Conservation (phyloP, 441 rosid genomes). For the Adansonia rubrostipa region DNA sequence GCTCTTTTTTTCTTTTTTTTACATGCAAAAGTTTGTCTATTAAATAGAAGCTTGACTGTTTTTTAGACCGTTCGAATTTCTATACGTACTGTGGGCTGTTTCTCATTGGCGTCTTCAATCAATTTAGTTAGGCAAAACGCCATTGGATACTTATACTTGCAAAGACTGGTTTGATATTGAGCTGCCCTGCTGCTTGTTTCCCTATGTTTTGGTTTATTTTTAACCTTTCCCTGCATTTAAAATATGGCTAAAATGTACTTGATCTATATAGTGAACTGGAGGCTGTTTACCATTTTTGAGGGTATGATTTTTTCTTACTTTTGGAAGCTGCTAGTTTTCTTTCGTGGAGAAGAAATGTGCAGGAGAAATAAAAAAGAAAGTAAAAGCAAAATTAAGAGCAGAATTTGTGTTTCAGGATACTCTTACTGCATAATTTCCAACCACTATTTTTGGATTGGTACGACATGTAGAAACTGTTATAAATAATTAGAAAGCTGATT, state of each 20-base stretch:
- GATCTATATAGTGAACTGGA: neutral
- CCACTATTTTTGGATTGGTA: neutral
- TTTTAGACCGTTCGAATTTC: neutral
- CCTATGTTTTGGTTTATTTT: neutral
- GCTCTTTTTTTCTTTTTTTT: neutral
- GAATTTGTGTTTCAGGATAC: neutral
- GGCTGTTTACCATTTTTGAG: neutral
- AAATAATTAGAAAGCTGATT: neutral
- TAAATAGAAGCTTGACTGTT: neutral
- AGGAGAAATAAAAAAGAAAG: neutral
- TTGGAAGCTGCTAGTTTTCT: neutral
- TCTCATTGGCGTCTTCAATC: conserved; percentile 1
- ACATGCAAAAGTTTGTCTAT: neutral
- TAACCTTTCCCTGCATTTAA: neutral
- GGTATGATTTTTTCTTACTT: neutral
- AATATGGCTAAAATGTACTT: neutral
- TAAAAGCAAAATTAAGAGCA: neutral
- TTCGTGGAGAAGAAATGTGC: neutral
- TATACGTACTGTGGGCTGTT: neutral
- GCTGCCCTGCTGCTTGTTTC: conserved; percentile 13
- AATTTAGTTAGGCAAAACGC: neutral
- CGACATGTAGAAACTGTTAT: neutral
- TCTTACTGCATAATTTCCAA: neutral
- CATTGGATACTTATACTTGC: conserved; percentile 4
- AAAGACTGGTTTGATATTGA: neutral